Conservation (phyloP, 139 green algal species). For the Coccomyxa sp. region DNA sequence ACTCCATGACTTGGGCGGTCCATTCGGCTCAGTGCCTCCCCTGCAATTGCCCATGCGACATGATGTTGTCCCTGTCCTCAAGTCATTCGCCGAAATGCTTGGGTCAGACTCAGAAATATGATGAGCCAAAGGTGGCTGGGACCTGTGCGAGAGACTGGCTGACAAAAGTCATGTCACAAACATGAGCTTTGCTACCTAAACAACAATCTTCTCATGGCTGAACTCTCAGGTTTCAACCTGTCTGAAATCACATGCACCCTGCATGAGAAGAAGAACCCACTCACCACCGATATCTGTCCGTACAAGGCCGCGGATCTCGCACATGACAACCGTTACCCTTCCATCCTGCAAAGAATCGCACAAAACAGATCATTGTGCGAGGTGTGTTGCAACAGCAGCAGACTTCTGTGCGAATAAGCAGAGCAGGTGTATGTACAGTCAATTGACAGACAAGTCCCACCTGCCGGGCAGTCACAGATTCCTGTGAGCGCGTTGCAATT, state of each 20-base stretch:
- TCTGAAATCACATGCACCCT: not conserved
- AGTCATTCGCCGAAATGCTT: too few species aligned
- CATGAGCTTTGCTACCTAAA: too few species aligned
- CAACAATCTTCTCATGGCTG: too few species aligned
- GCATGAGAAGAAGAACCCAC: not conserved
- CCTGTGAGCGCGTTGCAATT: conserved; percentile 50
- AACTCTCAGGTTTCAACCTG: too few species aligned
- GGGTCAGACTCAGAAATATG: too few species aligned
- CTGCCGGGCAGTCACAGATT: conserved; percentile 46
- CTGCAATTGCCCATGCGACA: too few species aligned
- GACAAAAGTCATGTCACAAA: too few species aligned
- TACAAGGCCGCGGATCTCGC: conserved; percentile 47
- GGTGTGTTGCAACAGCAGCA: not conserved
- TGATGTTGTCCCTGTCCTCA: too few species aligned
- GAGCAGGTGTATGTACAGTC: not conserved
- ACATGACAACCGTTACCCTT: conserved; percentile 34
- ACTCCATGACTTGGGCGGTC: conserved; percentile 9
- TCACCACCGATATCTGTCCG: conserved; percentile 18
- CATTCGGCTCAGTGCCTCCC: conserved; percentile 1
- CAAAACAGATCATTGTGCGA: conserved; percentile 5
- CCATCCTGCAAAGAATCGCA: conserved; percentile 36
- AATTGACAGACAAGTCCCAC: conserved; percentile 3
- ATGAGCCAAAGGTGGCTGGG: too few species aligned
- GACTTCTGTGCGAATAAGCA: not conserved
- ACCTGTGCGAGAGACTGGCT: too few species aligned